phyloP scores from a whole-genome alignment of 2,329 filamentous ascomycete species.

The Leptodontidium sp. region DNA sequence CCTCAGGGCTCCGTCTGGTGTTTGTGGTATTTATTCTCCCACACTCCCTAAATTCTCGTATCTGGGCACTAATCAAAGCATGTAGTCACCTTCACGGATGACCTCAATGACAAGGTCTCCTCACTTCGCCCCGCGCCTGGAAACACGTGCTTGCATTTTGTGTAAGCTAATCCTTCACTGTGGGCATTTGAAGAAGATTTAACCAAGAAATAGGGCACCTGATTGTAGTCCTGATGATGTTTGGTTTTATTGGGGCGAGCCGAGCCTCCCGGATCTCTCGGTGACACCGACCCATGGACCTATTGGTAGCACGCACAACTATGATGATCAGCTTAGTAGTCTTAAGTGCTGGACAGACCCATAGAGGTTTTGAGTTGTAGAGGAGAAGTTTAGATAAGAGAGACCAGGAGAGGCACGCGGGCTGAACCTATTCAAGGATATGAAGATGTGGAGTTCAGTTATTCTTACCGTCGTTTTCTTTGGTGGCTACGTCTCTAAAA shows the following conservation, averaged over 20 bases:
- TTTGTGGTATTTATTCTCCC: not conserved
- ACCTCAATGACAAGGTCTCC: slow-evolving; percentile 6
- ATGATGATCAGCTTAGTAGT: slow-evolving; percentile 11
- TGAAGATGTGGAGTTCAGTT: no score
- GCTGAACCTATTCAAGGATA: no score
- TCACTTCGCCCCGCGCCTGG: not conserved
- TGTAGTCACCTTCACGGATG: not conserved
- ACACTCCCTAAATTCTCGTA: not conserved
- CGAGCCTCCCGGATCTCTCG: not conserved
- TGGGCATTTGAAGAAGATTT: not conserved
- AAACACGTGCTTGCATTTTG: not conserved
- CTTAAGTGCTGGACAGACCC: not conserved
- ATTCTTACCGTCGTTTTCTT: no score
- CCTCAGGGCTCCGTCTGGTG: not conserved
- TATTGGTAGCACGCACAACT: not conserved
- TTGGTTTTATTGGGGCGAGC: not conserved
- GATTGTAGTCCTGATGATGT: not conserved
- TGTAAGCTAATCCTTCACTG: not conserved
- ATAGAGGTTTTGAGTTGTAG: no score
- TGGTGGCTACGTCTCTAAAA: no score
- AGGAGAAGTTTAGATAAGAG: no score
- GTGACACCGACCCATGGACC: not conserved
- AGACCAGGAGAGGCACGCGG: no score
- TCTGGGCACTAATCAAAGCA: not conserved
- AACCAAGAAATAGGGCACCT: not conserved